Base-by-base conservation (phyloP, 2,329 filamentous ascomycete species). In the Ilyonectria sp. region DNA sequence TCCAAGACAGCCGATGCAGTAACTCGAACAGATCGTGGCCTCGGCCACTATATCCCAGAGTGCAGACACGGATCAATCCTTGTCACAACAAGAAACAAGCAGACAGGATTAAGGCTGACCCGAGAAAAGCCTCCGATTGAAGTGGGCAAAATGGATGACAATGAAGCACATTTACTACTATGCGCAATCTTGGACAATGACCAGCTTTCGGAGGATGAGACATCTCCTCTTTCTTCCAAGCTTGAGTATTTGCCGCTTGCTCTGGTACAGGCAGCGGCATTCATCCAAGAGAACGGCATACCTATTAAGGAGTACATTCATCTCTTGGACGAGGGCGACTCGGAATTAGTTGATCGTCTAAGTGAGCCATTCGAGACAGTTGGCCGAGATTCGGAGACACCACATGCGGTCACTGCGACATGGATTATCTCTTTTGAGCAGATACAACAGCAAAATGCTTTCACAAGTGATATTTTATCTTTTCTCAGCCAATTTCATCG, bases 381-480 rank as follows among this genome's bases (percentile, higher is more conserved):
- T 1, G 75, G 76, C 17, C 68, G 74, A 67, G 77, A 79, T 64
- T 71, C 69, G 8, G 70, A 69, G 13, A 71, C 70, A 2, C 67
- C 74, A 0, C 71, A 71, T 11, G 72, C 78, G 23, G 70, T 80
- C 4, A 60, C 72, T 6, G 52, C 71, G 13, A 78, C 77, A 4
- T 80, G 77, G 77, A 19, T 55, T 3, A 57, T 81, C 1, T 81
- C 78, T 0, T 81, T 82, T 0, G 68, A 79, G 3, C 76, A 81
- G 13, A 78, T 82, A 15, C 26, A 77, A 3, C 37, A 46, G 7
- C 75, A 75, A 5, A 11, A 63, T 1, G 23, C 6, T 0, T 59
- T 79, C 0, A 78, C 78, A 0, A 65, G 68, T 15, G 69, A 80
- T 1, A 47, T 82, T 0, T 62, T 82, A 0, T 81, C 79, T 0